Percentiles rank a stretch among this genome's conserved stretches.
These are phyloP conservation scores for Micractinium sp. DNA, from an alignment of 139 green algal species.

Conservation along the genomic window DNA sequence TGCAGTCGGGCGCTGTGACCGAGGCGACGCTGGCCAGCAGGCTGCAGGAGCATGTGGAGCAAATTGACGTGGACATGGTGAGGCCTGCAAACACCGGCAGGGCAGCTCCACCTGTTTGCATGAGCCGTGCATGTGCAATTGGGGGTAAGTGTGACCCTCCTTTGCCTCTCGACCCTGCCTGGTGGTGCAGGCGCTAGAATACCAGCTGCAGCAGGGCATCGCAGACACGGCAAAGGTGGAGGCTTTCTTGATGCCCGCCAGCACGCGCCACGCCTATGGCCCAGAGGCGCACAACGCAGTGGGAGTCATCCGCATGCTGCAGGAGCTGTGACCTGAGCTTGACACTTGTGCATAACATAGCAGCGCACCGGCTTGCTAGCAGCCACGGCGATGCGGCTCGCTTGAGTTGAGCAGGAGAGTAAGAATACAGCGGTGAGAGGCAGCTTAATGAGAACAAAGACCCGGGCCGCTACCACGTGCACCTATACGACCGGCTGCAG, in stretches of 20 bases:
- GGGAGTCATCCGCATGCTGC: conserved; percentile 56
- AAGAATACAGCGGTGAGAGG: background rate
- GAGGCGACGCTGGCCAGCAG: conserved; percentile 65
- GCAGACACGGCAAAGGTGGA: conserved; percentile 61
- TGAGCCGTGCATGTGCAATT: too few species aligned
- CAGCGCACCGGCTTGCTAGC: background rate
- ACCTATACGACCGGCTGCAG: too few species aligned
- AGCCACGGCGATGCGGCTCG: background rate
- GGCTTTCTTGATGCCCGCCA: conserved; percentile 52
- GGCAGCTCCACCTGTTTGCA: background rate
- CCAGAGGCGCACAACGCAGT: conserved; percentile 46
- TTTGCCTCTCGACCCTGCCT: background rate
- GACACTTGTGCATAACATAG: background rate
- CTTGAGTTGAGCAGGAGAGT: background rate
- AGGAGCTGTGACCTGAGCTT: conserved; percentile 10
- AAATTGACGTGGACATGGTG: conserved; percentile 91
- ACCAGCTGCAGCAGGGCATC: conserved; percentile 86
- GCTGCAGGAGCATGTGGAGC: conserved; percentile 90
- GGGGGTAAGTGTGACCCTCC: too few species aligned
- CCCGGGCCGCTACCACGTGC: too few species aligned
- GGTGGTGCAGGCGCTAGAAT: conserved; percentile 82
- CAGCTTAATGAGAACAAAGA: background rate
- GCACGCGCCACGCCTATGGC: conserved; percentile 49
- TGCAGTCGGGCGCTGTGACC: conserved; percentile 57
- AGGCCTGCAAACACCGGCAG: background rate